Percentiles rank a stretch among this genome's conserved stretches.
These are phyloP conservation scores for Trametes punicea DNA, from an alignment of 768 basidiomycete genomes.

Conservation along the genomic window DNA sequence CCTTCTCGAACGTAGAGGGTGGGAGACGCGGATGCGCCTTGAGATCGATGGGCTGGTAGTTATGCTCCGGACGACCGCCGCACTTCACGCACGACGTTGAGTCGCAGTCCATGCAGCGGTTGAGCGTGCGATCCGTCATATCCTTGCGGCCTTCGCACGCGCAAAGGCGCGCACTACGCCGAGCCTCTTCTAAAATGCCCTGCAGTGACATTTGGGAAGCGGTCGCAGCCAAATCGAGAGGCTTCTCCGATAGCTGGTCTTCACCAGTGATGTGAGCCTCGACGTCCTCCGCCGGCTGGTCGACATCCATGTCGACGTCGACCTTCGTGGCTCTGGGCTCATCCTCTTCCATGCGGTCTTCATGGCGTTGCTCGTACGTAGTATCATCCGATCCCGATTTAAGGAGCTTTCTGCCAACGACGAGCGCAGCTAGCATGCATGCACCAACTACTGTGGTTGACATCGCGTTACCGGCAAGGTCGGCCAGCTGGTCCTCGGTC, in stretches of 20 bases:
- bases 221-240: conserved; percentile 69
- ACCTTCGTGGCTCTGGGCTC: conserved; percentile 43
- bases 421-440: conserved; percentile 79
- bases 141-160: conserved; percentile 86
- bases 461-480: conserved; percentile 97
- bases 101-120: conserved; percentile 72
- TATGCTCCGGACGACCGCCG: conserved; percentile 89
- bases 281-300: conserved; percentile 26
- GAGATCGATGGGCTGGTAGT: conserved; percentile 54
- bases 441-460: conserved; percentile 94
- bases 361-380: conserved; percentile 65
- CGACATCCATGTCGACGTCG: conserved; percentile 39
- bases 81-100: conserved; percentile 81
- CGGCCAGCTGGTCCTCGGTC: conserved; percentile 89
- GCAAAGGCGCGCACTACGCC: conserved; percentile 75
- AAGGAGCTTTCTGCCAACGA: conserved; percentile 62
- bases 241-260: conserved; percentile 56
- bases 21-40: conserved; percentile 53
- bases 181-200: conserved; percentile 60
- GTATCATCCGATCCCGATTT: conserved; percentile 60
- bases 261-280: conserved; percentile 69
- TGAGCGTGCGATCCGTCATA: conserved; percentile 64
- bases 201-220: conserved; percentile 42
- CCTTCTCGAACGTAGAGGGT: conserved; percentile 71
- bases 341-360: conserved; percentile 28